Percentiles rank a stretch among this genome's conserved stretches.
These are phyloP conservation scores for Exophiala alcalophila DNA, from an alignment of 2,329 filamentous ascomycete species.

Conservation along the genomic window DNA sequence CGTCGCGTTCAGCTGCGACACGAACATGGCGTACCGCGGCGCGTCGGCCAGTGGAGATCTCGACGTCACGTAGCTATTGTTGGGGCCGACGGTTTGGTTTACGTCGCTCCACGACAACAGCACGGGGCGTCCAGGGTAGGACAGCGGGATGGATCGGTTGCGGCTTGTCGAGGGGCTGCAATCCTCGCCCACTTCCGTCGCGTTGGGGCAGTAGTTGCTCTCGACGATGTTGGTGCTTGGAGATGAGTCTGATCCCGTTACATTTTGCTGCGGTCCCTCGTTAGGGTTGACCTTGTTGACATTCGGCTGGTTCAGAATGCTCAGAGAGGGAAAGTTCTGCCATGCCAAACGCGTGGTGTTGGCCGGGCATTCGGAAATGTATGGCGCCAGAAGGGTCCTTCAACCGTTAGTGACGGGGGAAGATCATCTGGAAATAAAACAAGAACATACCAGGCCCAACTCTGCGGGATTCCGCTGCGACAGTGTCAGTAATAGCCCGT, in stretches of 20 bases:
- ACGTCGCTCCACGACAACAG: constrained; percentile 70
- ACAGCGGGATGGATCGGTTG: constrained; percentile 69
- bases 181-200: constrained; percentile 52
- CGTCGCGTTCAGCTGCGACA: constrained; percentile 72
- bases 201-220: constrained; percentile 57
- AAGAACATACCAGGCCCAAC: too few relatives aligned
- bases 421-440: too few relatives aligned
- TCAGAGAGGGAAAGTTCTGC: constrained; percentile 77
- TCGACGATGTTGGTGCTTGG: constrained; percentile 40
- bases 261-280: constrained; percentile 18
- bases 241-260: constrained; percentile 35
- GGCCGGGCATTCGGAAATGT: constrained; percentile 71
- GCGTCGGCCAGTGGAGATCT: constrained; percentile 50
- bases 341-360: constrained; percentile 73
- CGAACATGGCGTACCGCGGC: constrained; percentile 71
- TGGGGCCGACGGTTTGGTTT: constrained; percentile 68
- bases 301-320: constrained; percentile 74
- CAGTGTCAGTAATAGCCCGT: too few relatives aligned
- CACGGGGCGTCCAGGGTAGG: constrained; percentile 70
- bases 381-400: constrained; percentile 59
- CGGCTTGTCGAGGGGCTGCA: constrained; percentile 64
- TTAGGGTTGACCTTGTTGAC: constrained; percentile 50
- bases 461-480: too few relatives aligned
- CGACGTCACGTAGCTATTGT: constrained; percentile 75
- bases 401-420: too few relatives aligned